Base-by-base conservation (phyloP, 208 protist species). In the Crithidia expoeki region DNA sequence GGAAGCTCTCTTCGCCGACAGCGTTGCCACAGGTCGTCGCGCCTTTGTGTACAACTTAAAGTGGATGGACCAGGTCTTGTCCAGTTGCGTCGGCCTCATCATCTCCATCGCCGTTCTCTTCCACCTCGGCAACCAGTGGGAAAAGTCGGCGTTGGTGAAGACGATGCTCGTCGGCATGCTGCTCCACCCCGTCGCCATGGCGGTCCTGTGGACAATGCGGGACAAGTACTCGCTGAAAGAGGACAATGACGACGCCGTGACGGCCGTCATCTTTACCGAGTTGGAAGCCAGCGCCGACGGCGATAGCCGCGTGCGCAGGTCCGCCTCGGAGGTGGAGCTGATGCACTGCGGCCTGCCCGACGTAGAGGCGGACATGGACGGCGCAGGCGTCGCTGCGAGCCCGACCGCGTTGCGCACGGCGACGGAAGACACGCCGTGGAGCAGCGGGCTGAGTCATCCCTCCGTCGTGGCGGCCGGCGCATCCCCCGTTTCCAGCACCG, bases 11-110 rank as follows among this genome's bases (percentile, higher is more conserved):
- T 87, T 86, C 65, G 83, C 83, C 16, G 78, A 87, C 72, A 80
- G 79, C 63, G 70, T 89, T 1, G 70, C 72, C 44, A 76, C 59
- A 1, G 81, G 80, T 23, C 55, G 56, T 4, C 76, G 82, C 3
- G 74, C 72, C 27, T 75, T 79, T 50, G 72, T 84, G 10, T 91
- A 91, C 72, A 91, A 86, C 60, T 30, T 83, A n/a, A 91, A 91
- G 73, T 91, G 85, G 83, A 86, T 88, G 16, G 78, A 77, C 51
- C 76, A 88, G 70, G 78, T 76, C 1, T 25, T 86, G 42, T 86
- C 63, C 42, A 68, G 57, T 23, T 76, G 75, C 42, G 76, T 92
- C n/a, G 86, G 83, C 4, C 80, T 74, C 21, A 17, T 80, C 25
- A 47, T 72, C 19, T 72, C 68, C n/a, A 59, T 91, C 55, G 12